Base-by-base conservation (phyloP, 2,329 filamentous ascomycete species). In the Ceratocystis ficicola region DNA sequence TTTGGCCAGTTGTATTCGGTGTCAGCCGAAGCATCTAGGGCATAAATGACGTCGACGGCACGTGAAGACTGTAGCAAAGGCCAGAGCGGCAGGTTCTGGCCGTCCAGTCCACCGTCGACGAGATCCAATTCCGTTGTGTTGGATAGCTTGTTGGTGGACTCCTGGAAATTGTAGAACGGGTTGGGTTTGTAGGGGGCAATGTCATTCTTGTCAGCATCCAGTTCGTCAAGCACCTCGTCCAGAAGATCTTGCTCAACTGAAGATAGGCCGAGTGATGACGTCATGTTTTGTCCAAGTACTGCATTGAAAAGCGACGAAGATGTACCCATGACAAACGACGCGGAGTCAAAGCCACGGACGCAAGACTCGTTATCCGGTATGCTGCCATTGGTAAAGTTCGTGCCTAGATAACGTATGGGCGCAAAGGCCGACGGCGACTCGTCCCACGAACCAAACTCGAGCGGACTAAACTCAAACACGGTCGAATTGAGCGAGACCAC, bases 271-370 rank as follows among this genome's bases (percentile, higher is more conserved):
- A 65, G 59, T 3, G 63, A 48, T 28, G 63, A 63, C 3, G 62
- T 30, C 15, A 30, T 28, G 63, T 68, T 77, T 70, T 69, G 72
- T 22, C 73, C 61, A 85, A 95, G 79, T 81, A 95, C 80, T 65
- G 86, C 78, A 76, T 95, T 95, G 79, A 95, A 95, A 3, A 95
- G 79, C 7, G 86, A 86, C 17, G 86, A 90, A 10, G 87, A 90
- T 0, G 90, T 94, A 67, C 89, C 89, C 83, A 93, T 89, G 41
- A 94, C 78, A 71, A 85, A 95, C 1, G 88, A 88, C 5, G 83
- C 83, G 70, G 89, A 91, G 74, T 95, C 90, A 70, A 90, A 92
- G 1, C 90, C 90, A 28, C 72, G 72, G 32, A 80, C 75, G 69
- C 83, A 79, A 1, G 69, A 73, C 69, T 79, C 78, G 71, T 80